phyloP scores from a whole-genome alignment of 2,329 filamentous ascomycete genomes.

The Plectosphaerella plurivora region DNA sequence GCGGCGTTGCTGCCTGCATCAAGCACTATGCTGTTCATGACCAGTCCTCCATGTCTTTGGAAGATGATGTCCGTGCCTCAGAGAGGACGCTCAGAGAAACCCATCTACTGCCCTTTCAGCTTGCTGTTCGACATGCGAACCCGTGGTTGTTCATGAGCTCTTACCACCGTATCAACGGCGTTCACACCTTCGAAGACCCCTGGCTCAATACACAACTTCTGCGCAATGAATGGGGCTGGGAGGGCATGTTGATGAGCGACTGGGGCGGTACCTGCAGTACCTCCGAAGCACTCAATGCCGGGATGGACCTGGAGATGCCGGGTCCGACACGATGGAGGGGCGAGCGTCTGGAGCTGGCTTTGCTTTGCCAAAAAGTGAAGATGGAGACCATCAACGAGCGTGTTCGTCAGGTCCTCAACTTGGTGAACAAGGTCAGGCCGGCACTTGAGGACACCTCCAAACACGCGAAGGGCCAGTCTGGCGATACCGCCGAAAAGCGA shows the following conservation, averaged over 20 bases:
- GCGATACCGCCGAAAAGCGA: neutral
- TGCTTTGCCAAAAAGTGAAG: neutral
- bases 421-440: neutral
- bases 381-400: neutral
- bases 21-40: neutral
- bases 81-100: conserved; percentile 13
- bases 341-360: neutral
- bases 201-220: conserved; percentile 31
- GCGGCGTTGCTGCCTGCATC: neutral
- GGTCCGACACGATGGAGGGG: conserved; percentile 17
- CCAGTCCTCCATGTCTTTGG: neutral
- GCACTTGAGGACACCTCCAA: neutral
- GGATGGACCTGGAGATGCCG: conserved; percentile 30
- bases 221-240: conserved; percentile 38
- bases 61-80: neutral
- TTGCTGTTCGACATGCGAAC: conserved; percentile 26
- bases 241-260: conserved; percentile 42
- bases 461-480: neutral
- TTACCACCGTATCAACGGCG: conserved; percentile 34
- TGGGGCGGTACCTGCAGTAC: conserved; percentile 35
- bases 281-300: conserved; percentile 22
- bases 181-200: conserved; percentile 34
- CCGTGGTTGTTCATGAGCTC: conserved; percentile 32
- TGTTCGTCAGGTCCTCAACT: neutral
- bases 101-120: conserved; percentile 29